These are phyloP conservation scores for Botrytis galanthina DNA, from an alignment of 2,329 filamentous ascomycete genomes.

Conservation along the genomic window DNA sequence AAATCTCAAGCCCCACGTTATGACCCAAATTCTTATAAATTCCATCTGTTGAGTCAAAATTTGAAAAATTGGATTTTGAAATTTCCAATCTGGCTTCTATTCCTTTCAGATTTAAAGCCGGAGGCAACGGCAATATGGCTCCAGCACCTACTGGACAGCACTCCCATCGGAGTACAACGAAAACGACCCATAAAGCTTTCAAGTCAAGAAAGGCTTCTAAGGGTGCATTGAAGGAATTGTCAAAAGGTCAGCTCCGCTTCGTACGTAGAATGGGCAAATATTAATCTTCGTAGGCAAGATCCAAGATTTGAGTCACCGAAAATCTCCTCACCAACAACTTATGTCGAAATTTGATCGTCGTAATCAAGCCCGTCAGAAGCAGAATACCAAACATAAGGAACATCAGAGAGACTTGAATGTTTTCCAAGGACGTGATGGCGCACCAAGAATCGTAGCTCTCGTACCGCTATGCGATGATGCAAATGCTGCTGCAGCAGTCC, in stretches of 20 bases:
- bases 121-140: constrained; percentile 66
- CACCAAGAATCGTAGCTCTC: constrained; percentile 83
- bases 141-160: constrained; percentile 63
- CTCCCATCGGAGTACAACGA: constrained; percentile 91
- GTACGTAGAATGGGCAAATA: constrained; percentile 19
- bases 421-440: constrained; percentile 83
- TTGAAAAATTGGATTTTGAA: constrained; percentile 12
- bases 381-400: constrained; percentile 78
- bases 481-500: constrained; percentile 65
- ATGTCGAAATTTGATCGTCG: constrained; percentile 96
- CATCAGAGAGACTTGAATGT: constrained; percentile 75
- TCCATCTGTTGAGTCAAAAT: not conserved
- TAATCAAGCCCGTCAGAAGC: constrained; percentile 91
- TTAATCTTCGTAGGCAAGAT: constrained; percentile 64
- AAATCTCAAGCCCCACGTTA: constrained; percentile 15
- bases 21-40: constrained; percentile 10
- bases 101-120: constrained; percentile 86
- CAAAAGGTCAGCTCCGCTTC: constrained; percentile 63
- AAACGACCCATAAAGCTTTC: constrained; percentile 82
- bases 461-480: constrained; percentile 77
- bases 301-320: constrained; percentile 69
- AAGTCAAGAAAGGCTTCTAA: constrained; percentile 92
- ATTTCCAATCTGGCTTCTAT: constrained; percentile 61
- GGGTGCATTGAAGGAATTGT: constrained; percentile 75
- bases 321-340: constrained; percentile 91